phyloP scores from a whole-genome alignment of 116 monocot genomes.

The Zostera marina region DNA sequence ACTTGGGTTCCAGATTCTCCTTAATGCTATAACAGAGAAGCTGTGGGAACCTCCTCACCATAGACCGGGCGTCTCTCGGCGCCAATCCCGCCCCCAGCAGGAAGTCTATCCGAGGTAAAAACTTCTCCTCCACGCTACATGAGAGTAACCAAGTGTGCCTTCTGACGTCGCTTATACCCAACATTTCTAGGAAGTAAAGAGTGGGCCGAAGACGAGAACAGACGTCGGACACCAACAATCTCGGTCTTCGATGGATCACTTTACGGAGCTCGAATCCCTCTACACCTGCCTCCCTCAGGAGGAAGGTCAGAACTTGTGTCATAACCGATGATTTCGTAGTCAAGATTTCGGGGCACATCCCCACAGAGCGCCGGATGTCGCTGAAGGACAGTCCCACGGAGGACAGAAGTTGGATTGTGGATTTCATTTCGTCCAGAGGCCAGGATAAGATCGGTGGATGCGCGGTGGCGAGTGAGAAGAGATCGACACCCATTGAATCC shows the following conservation, averaged over 20 bases:
- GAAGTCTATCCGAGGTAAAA: constrained; percentile 64
- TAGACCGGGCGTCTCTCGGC: constrained; percentile 29
- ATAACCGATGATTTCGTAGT: constrained; percentile 11
- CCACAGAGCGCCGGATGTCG: constrained; percentile 49
- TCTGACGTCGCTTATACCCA: constrained; percentile 28
- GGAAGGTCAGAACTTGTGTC: constrained; percentile 43
- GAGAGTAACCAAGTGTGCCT: constrained; percentile 53
- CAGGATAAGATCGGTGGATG: constrained; percentile 32
- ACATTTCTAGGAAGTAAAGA: constrained; percentile 70
- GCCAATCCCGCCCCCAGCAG: constrained; percentile 35
- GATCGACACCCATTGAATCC: constrained; percentile 46
- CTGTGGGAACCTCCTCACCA: constrained; percentile 60
- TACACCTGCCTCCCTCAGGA: constrained; percentile 57
- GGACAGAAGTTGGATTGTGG: constrained; percentile 39
- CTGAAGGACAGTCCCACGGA: constrained; percentile 29
- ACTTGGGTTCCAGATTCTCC: constrained; percentile 56
- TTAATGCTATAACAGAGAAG: constrained; percentile 67
- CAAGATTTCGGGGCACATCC: constrained; percentile 77
- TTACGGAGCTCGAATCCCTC: constrained; percentile 25
- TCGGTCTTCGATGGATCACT: constrained; percentile 53
- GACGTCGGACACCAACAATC: constrained; percentile 65
- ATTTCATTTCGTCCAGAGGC: constrained; percentile 22
- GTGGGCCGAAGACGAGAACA: constrained; percentile 57
- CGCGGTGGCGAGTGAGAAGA: constrained; percentile 20
- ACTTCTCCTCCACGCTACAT: constrained; percentile 79